Evolutionary conservation across 2,329 filamentous ascomycete genomes (phyloP).

Genomic region (Cercospora sp.): DNA sequence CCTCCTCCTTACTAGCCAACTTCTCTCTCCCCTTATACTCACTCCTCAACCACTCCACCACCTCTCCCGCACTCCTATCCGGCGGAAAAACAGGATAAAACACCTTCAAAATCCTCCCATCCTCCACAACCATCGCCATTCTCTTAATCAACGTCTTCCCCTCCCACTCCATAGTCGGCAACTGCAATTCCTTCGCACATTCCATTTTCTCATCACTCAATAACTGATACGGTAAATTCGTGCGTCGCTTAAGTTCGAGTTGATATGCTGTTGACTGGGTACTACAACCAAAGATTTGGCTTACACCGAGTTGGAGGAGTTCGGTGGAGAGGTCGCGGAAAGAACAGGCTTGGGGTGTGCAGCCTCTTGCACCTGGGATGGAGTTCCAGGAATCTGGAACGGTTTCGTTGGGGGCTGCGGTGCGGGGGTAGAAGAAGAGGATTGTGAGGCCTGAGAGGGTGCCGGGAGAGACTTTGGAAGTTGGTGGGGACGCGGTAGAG

Average conservation of each 20-base stretch:
- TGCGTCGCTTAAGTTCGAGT: slow-evolving; percentile 40
- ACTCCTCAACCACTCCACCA: slow-evolving; percentile 37
- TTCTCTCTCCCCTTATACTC: neutral
- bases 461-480: slow-evolving; percentile 38
- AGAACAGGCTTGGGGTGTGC: slow-evolving; percentile 48
- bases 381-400: slow-evolving; percentile 44
- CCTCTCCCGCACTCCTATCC: slow-evolving; percentile 43
- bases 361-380: slow-evolving; percentile 48
- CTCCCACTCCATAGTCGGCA: slow-evolving; percentile 46
- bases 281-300: slow-evolving; percentile 43
- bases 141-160: slow-evolving; percentile 42
- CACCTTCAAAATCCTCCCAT: slow-evolving; percentile 44
- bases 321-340: slow-evolving; percentile 42
- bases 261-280: slow-evolving; percentile 46
- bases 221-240: slow-evolving; percentile 45
- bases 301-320: slow-evolving; percentile 36
- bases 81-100: slow-evolving; percentile 49
- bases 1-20: neutral
- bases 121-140: slow-evolving; percentile 42
- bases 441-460: slow-evolving; percentile 42
- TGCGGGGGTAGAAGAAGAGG: slow-evolving; percentile 47
- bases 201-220: slow-evolving; percentile 44
- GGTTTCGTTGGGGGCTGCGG: slow-evolving; percentile 42
- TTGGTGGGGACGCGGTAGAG: slow-evolving; percentile 35
- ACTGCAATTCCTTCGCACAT: slow-evolving; percentile 32